Base-by-base conservation (phyloP, 805 yeast species). In the Sugiyamaella marilandica region DNA sequence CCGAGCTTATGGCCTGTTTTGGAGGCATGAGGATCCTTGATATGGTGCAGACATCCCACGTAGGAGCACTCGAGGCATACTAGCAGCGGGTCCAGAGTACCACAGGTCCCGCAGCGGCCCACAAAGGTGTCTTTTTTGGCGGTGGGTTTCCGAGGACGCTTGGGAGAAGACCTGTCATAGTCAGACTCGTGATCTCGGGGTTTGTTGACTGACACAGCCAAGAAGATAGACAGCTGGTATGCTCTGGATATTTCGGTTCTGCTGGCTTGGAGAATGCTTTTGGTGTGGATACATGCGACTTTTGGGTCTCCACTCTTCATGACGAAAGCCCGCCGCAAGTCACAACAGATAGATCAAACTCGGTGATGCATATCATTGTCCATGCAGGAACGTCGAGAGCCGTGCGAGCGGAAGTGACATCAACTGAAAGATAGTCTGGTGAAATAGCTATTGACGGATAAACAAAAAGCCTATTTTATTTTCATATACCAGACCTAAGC, bases 1-100 rank as follows among this genome's bases (percentile, higher is more conserved):
- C 84, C 88, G 65, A 82, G 76, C 2, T 74, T 21, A 47, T 59
- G 61, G 11, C 54, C 54, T 1, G 52, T 49, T 14, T 37, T 43
- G n/a, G 36, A 32, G 11, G 53, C 50, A 32, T 54, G 59, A 4
- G 16, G 35, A 10, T 41, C 41, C n/a, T 54, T 45, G 37, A 51
- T 44, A 39, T 52, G 58, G 10, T 46, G 34, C 16, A 44, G 18
- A 34, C 62, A 59, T 16, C 60, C 61, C 14, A 52, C 50, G 39
- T 41, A 55, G 4, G 59, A 47, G 47, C 62, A 59, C 31, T 56
- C 55, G 21, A 59, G 45, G 41, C 62, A 59, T 1, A 55, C 57
- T 14, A 56, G 32, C 14, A 45, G 32, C 5, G 51, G 49, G 26
- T 29, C 53, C 14, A 45, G 16, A n/a, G 26, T 19, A 24, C 45